Evolutionary conservation across 768 basidiomycete species (phyloP), one percentile per base, ranked within the genome.

Genomic region (Leccinellum rugosiceps): DNA sequence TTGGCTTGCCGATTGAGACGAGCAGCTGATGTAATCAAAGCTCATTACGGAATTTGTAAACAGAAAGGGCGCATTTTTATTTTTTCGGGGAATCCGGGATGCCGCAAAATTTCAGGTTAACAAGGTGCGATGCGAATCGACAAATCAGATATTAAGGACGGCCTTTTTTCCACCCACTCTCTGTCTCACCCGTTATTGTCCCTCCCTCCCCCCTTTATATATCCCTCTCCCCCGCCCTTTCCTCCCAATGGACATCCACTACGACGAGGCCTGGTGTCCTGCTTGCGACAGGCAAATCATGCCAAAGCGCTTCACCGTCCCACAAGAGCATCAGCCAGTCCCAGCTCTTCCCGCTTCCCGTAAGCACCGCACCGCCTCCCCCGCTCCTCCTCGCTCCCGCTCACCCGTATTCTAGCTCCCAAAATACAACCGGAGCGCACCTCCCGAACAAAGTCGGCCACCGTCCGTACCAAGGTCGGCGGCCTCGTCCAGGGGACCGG

Each of bases 251-350:
- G 75, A 67, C 58, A 63, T 69, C 61, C 68, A 74, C 66, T 78
- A 85, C 75, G 89, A 90, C 75, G 80, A 85, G 60, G 77, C 84
- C 55, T 93, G 87, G 87, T 92, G 90, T 80, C 87, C 88, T 50
- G 83, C 82, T 66, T 93, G 91, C 77, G 82, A 85, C 65, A 77
- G 83, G 63, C 86, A 87, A 61, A 91, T 93, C 63, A 75, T 82
- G n/a, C 90, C 91, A n/a, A 90, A 89, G 68, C 86, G 88, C 61
- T 76, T 74, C 61, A 78, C 77, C 13, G 79, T 89, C 56, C 71
- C 81, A 19, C 50, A 57, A 44, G 59, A 63, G 44, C 66, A 59
- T 6, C 52, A 59, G 56, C 21, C 65, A 64, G 43, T 61, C 11
- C 41, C 52, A 68, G 56, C 51, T 72, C 69, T 77, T 43, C 65